Conservation (phyloP, 2,329 filamentous ascomycete genomes). For the Arthrinium phaeospermum region DNA sequence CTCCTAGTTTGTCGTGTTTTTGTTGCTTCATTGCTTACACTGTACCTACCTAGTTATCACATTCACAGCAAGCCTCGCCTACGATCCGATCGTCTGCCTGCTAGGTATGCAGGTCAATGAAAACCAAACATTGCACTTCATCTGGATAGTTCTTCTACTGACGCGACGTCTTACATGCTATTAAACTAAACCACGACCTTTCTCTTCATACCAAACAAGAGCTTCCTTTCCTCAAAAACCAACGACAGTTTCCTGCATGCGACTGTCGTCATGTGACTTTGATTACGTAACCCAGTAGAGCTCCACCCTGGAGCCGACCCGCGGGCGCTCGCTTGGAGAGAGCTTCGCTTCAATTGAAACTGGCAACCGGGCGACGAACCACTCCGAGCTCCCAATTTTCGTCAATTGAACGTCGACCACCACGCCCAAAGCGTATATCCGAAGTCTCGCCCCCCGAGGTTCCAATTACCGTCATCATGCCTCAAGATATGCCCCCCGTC, state of each 20-base stretch:
- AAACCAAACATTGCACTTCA: no score
- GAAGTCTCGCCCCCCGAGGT: slow-evolving; percentile 13
- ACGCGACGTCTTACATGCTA: no score
- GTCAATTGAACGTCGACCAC: slow-evolving; percentile 15
- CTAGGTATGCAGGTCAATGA: no score
- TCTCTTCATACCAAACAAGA: not conserved
- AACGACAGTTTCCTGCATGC: not conserved
- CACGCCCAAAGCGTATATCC: not conserved
- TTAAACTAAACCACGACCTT: no score
- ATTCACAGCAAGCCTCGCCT: not conserved
- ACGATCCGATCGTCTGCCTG: not conserved
- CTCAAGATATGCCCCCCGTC: slow-evolving; percentile 94
- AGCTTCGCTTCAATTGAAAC: slow-evolving; percentile 2
- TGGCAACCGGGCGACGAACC: slow-evolving; percentile 3
- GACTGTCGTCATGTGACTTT: not conserved
- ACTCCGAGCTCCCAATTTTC: not conserved
- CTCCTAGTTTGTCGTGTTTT: not conserved
- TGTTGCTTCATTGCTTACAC: not conserved
- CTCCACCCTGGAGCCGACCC: not conserved
- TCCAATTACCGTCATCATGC: slow-evolving; percentile 67
- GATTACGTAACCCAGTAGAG: slow-evolving; percentile 18
- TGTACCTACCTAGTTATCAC: not conserved
- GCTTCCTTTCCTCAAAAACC: not conserved
- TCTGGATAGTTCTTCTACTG: no score
- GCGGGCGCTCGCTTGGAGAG: not conserved